These are phyloP conservation scores for Parastagonospora nodorum DNA, from an alignment of 2,329 filamentous ascomycete genomes.

Conservation along the genomic window DNA sequence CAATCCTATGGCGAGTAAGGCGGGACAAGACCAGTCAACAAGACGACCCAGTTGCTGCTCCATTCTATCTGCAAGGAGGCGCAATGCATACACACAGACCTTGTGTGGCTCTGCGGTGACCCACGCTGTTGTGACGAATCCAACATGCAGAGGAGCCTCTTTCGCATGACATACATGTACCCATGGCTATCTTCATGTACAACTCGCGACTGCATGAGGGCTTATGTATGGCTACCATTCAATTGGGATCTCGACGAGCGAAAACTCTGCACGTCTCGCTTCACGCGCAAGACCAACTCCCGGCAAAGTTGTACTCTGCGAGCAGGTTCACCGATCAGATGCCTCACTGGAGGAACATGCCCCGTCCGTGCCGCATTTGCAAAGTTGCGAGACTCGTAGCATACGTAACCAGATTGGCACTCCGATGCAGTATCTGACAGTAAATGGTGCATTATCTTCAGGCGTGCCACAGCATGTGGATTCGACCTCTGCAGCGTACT, in stretches of 20 bases:
- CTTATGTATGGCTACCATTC: slow-evolving; percentile 23
- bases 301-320: slow-evolving; percentile 15
- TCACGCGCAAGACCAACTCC: too few species aligned
- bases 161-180: slow-evolving; percentile 18
- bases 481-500: too few species aligned
- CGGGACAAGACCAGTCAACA: slow-evolving; percentile 16
- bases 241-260: slow-evolving; percentile 21
- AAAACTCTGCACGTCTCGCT: slow-evolving; percentile 22
- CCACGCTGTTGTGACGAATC: slow-evolving; percentile 10
- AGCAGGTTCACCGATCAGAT: slow-evolving; percentile 21
- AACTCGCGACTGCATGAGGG: too few species aligned
- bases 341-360: slow-evolving; percentile 3
- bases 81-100: slow-evolving; percentile 15
- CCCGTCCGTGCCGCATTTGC: slow-evolving; percentile 4
- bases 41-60: slow-evolving; percentile 12
- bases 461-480: neutral
- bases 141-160: slow-evolving; percentile 11
- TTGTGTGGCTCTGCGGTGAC: slow-evolving; percentile 7
- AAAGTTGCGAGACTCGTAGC: slow-evolving; percentile 5
- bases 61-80: slow-evolving; percentile 9
- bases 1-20: slow-evolving; percentile 11
- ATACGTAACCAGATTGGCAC: slow-evolving; percentile 3
- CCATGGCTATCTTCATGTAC: too few species aligned
- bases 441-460: neutral
- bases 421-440: neutral